Conservation (phyloP, 2,329 filamentous ascomycete genomes). For the Leptographium flavum region DNA sequence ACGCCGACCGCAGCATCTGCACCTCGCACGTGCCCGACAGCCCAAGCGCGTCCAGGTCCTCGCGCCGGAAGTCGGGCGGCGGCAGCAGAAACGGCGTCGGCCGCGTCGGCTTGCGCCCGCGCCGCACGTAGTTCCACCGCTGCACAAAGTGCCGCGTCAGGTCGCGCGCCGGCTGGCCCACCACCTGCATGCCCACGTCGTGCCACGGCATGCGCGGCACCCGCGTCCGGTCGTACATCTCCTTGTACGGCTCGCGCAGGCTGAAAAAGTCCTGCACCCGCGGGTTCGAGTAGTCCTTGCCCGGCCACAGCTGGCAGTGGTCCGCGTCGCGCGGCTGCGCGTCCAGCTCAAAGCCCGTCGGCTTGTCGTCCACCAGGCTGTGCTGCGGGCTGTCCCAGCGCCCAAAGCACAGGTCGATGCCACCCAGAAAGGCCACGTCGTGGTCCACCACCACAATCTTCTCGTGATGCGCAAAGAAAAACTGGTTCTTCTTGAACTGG, state of each 20-base stretch:
- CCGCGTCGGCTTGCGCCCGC: constrained; percentile 82
- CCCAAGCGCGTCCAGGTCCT: constrained; percentile 75
- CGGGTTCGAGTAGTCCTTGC: constrained; percentile 97
- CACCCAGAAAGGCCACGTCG: constrained; percentile 87
- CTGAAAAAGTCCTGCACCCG: constrained; percentile 90
- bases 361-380: constrained; percentile 78
- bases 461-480: constrained; percentile 98
- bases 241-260: constrained; percentile 87
- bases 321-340: constrained; percentile 75
- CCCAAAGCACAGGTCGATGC: constrained; percentile 92
- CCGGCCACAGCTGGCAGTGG: constrained; percentile 90
- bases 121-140: constrained; percentile 91
- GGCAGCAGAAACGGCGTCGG: constrained; percentile 89
- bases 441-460: constrained; percentile 97
- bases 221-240: constrained; percentile 91
- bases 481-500: constrained; percentile 96
- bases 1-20: constrained; percentile 83
- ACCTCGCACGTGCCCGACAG: constrained; percentile 92
- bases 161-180: constrained; percentile 88
- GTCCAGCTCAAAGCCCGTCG: constrained; percentile 78
- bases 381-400: constrained; percentile 96
- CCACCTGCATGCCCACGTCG: constrained; percentile 93
- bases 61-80: constrained; percentile 77
- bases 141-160: constrained; percentile 93
- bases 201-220: constrained; percentile 97